A percentile compares a stretch with the other conserved stretches of the same genome.
Evolutionary conservation across 23 red algal genomes (phyloP).

Genomic region (Gracilaria domingensis): DNA sequence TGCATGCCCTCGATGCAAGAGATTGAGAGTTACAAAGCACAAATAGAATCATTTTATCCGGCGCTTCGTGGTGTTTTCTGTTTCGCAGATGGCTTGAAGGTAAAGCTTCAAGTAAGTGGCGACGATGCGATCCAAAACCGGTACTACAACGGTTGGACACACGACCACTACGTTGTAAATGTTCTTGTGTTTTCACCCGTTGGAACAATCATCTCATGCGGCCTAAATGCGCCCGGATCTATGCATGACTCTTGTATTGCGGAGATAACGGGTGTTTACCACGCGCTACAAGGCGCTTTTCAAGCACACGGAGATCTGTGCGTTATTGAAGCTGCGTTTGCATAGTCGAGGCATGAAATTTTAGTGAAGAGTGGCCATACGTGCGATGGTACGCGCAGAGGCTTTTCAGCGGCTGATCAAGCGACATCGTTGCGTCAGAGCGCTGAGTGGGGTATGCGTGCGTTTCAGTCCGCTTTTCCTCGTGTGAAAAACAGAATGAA

Average conservation of each 20-base stretch:
- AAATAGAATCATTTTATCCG: too few relatives aligned
- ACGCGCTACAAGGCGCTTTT: neutral
- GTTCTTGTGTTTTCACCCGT: neutral
- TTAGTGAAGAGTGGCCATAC: too few relatives aligned
- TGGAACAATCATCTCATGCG: slow-evolving; percentile 15
- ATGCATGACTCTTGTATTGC: slow-evolving; percentile 50
- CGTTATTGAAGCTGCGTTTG: slow-evolving; percentile 32
- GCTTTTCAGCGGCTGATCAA: neutral
- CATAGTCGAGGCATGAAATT: neutral
- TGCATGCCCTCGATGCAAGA: too few relatives aligned
- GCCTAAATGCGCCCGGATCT: slow-evolving; percentile 8
- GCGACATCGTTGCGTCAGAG: slow-evolving; percentile 11
- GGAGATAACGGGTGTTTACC: neutral
- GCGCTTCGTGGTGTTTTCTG: too few relatives aligned
- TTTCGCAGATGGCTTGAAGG: too few relatives aligned
- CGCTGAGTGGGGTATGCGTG: slow-evolving; percentile 32
- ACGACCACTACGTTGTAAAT: slow-evolving; percentile 25
- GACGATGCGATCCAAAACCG: too few relatives aligned
- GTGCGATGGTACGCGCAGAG: too few relatives aligned
- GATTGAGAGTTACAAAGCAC: too few relatives aligned
- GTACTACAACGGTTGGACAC: slow-evolving; percentile 11
- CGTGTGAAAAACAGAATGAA: slow-evolving; percentile 26
- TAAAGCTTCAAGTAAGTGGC: too few relatives aligned
- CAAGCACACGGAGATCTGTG: neutral
- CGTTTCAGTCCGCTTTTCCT: slow-evolving; percentile 21